Evolutionary conservation across 1,139 yeast species (phyloP), one percentile per base, ranked within the genome.

Genomic region (Candida sp.): DNA sequence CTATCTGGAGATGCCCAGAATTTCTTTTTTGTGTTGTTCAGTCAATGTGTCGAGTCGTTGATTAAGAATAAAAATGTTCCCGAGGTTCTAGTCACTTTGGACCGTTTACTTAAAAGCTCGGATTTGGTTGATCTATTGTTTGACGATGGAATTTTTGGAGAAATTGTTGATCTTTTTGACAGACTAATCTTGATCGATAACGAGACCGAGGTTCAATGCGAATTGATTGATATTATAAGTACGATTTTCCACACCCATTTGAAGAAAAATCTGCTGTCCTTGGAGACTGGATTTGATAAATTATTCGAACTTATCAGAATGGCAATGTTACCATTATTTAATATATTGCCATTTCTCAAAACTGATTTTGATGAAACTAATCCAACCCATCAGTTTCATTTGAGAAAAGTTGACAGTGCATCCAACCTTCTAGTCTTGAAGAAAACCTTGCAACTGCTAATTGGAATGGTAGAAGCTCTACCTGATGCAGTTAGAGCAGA

Each of bases 41-140:
- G 96, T 34, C 87, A 88, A 52, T 88, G 97, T 59, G 75, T 89
- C 44, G 96, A 88, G 55, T 79, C 87, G 0, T 70, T 89, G 48
- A 76, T 84, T 15, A 76, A 70, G 48, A 73, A 68, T 46, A 64
- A 61, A 42, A 61, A 70, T 46, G 66, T 68, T 2, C 53, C 67
- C 11, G 75, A 74, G 41, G 75, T 82, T 3, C 63, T 87, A 42
- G 57, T 59, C 0, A 82, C 87, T 0, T 60, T 89, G 49, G 73
- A 73, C 35, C 74, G 81, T 45, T 70, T 89, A 30, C 70, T 88
- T 30, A 78, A 74, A 44, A 77, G 82, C 38, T 66, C 79, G 1
- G 75, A 79, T 7, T 74, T 89, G 36, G 80, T 86, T 11, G 73
- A 75, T 6, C 69, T 84, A 23, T 63, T 88, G 9, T 84, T 87